Conservation (phyloP, 352 stramenopile species). For the Nothophytophthora sp. region DNA sequence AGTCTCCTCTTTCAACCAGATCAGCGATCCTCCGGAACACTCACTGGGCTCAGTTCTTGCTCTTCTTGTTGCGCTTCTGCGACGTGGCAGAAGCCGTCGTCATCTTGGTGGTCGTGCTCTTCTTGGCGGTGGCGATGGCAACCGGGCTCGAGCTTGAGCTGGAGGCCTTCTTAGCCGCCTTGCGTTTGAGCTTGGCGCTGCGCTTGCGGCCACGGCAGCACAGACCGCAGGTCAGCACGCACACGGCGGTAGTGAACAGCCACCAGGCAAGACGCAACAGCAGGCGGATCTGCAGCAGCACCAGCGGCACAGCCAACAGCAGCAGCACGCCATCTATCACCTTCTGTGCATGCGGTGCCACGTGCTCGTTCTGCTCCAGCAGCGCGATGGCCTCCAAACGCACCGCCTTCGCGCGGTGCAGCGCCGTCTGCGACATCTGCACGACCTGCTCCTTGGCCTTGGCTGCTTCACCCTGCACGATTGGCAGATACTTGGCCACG, state of each 20-base stretch:
- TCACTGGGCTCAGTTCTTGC: slow-evolving; percentile 29
- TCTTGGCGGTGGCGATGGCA: slow-evolving; percentile 13
- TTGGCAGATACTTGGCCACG: slow-evolving; percentile 51
- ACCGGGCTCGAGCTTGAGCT: slow-evolving; percentile 17
- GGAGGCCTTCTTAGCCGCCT: slow-evolving; percentile 32
- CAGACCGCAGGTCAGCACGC: slow-evolving; percentile 50
- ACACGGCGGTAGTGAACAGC: slow-evolving; percentile 52
- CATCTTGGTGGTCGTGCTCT: slow-evolving; percentile 21
- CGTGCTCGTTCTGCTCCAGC: slow-evolving; percentile 60
- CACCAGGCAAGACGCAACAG: slow-evolving; percentile 57
- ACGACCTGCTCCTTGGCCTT: slow-evolving; percentile 39
- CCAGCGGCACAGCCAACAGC: slow-evolving; percentile 46
- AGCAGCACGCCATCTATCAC: slow-evolving; percentile 66
- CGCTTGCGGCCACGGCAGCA: slow-evolving; percentile 61
- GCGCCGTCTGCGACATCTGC: slow-evolving; percentile 42
- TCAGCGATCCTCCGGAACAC: too few relatives aligned
- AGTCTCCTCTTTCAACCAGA: too few relatives aligned
- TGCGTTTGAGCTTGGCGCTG: slow-evolving; percentile 47
- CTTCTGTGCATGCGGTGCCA: slow-evolving; percentile 61
- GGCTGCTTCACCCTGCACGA: slow-evolving; percentile 46
- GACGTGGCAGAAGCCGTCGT: slow-evolving; percentile 10
- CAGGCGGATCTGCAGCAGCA: slow-evolving; percentile 49
- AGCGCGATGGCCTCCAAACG: slow-evolving; percentile 53
- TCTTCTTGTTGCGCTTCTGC: slow-evolving; percentile 32
- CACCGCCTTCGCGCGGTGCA: slow-evolving; percentile 44